Conservation (phyloP, 2,329 filamentous ascomycete species). For the Pestalotiopsis sp. region DNA sequence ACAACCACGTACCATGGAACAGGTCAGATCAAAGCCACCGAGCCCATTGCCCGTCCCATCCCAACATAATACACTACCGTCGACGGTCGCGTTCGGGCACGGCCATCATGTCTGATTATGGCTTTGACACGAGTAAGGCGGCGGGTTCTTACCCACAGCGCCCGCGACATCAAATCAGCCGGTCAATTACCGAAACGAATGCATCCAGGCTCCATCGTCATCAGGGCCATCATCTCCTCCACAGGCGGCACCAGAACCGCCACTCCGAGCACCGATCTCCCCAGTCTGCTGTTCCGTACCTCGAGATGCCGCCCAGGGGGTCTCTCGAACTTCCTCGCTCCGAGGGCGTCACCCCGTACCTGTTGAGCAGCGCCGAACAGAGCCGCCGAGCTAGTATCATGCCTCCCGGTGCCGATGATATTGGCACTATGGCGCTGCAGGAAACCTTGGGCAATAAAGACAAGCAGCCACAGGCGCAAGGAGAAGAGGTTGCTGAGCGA, state of each 20-base stretch:
- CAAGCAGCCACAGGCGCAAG: constrained; percentile 43
- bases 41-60: background rate
- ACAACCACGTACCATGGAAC: background rate
- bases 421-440: constrained; percentile 14
- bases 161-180: constrained; percentile 54
- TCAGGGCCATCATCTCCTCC: constrained; percentile 35
- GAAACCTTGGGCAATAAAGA: constrained; percentile 34
- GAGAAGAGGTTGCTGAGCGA: constrained; percentile 39
- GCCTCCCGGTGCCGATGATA: constrained; percentile 28
- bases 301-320: constrained; percentile 33
- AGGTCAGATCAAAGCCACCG: background rate
- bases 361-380: constrained; percentile 39
- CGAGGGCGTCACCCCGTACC: constrained; percentile 45
- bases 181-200: constrained; percentile 58
- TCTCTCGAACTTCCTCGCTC: constrained; percentile 50
- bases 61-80: background rate
- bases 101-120: constrained; percentile 37
- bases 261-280: constrained; percentile 28
- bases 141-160: constrained; percentile 33
- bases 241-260: constrained; percentile 36
- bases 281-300: constrained; percentile 30
- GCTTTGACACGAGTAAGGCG: constrained; percentile 30
- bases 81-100: constrained; percentile 2
- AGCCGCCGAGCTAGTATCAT: constrained; percentile 47
- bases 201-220: constrained; percentile 46